Base-by-base conservation (phyloP, 176 grass and related monocot genomes). In the Alloteropsis semialata region DNA sequence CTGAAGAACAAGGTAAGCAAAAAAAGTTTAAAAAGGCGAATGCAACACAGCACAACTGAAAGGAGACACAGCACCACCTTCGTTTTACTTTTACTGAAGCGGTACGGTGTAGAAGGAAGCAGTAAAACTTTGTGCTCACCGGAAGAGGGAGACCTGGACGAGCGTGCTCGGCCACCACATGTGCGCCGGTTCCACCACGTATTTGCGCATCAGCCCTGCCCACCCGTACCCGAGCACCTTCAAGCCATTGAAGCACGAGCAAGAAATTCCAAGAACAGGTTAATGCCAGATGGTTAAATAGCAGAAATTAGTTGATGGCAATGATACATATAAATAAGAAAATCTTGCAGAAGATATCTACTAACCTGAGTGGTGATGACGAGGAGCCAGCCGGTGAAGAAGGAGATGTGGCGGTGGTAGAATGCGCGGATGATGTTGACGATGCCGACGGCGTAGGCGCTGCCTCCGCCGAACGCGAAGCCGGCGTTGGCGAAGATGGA, bases 401-500 rank as follows among this genome's bases (percentile, higher is more conserved):
- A 97, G 37, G 90, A 92, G 86, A 97, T 92, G 72, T 36, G 74
- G 32, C 92, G 88, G 50, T 65, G 24, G 80, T 97, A 97, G 87
- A 89, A 94, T 5, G 88, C 95, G 65, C 80, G 80, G 64, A 97
- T 93, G 86, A 97, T 94, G 58, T 92, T 59, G 67, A 97, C 68
- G 86, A 94, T 91, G 43, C 57, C 59, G 78, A 97, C 89, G 78
- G 90, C 92, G 75, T 97, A 97, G 44, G 95, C 95, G 16, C n/a
- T 71, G 5, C 95, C 95, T 11, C 53, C 80, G 33, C 95, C 95
- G 79, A 91, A 97, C 27, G 95, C 90, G 75, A 60, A 92, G 6
- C 95, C 95, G 74, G 92, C 92, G 69, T 97, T 97, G 81, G 95
- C 95, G 80, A 97, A 97, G 82, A 97, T 97, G 81, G 92, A 94